Percentiles rank a stretch among this genome's conserved stretches.
These are phyloP conservation scores for Candida smagusa DNA, from an alignment of 1,139 yeast species.

Conservation along the genomic window DNA sequence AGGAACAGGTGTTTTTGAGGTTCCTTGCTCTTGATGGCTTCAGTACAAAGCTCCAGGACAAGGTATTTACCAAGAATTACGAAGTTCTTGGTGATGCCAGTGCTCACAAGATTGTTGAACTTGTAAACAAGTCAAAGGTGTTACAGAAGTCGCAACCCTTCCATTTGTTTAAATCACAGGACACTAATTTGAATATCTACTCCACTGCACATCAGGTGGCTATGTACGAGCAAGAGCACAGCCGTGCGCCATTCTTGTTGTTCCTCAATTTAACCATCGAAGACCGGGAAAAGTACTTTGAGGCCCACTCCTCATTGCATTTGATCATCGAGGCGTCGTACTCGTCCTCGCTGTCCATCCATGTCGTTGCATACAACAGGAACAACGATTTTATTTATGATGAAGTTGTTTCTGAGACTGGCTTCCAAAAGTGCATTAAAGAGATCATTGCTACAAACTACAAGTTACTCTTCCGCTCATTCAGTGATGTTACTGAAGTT, in stretches of 20 bases:
- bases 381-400: constrained; percentile 20
- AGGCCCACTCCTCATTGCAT: constrained; percentile 21
- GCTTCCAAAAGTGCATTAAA: constrained; percentile 22
- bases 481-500: constrained; percentile 19
- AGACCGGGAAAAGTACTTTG: constrained; percentile 23
- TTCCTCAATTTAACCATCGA: constrained; percentile 51
- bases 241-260: constrained; percentile 61
- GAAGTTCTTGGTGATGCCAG: constrained; percentile 15
- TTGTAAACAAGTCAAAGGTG: constrained; percentile 74
- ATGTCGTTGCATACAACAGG: constrained; percentile 28
- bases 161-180: constrained; percentile 62
- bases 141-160: constrained; percentile 80
- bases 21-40: constrained; percentile 29
- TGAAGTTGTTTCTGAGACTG: constrained; percentile 20
- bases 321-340: constrained; percentile 28
- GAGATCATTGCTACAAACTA: constrained; percentile 21
- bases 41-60: constrained; percentile 9
- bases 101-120: constrained; percentile 51
- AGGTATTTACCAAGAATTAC: constrained; percentile 19
- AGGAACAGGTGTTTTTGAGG: constrained; percentile 16
- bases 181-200: constrained; percentile 49
- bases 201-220: constrained; percentile 76
- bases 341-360: constrained; percentile 26
- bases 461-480: constrained; percentile 21
- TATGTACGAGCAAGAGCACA: constrained; percentile 56